Conservation (phyloP, 805 yeast genomes). For the Starmera dryadoides region DNA sequence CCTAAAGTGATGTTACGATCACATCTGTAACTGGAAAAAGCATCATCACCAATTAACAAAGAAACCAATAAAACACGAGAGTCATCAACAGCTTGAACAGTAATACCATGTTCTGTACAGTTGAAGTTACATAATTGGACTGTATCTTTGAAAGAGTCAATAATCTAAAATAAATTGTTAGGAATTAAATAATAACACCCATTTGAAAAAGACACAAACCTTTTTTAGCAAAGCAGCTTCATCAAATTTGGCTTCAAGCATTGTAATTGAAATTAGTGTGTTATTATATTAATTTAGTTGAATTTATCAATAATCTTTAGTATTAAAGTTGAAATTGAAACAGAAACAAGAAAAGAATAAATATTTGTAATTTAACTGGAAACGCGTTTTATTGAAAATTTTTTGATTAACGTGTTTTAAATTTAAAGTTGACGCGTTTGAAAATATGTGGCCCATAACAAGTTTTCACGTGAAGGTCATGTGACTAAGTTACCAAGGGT, state of each 20-base stretch:
- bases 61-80: conserved; percentile 92
- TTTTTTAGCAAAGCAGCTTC: conserved; percentile 89
- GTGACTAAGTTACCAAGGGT: too few relatives aligned
- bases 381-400: not conserved
- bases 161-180: conserved; percentile 40
- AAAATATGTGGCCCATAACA: conserved; percentile 1
- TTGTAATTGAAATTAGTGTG: conserved; percentile 23
- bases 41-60: conserved; percentile 77
- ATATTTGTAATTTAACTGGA: not conserved
- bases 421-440: not conserved
- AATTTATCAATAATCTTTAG: not conserved
- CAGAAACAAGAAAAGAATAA: not conserved
- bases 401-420: not conserved
- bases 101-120: conserved; percentile 91
- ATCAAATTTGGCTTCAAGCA: conserved; percentile 97
- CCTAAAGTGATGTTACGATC: conserved; percentile 92
- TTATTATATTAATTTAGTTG: not conserved
- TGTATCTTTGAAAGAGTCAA: conserved; percentile 91
- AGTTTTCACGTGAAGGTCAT: conserved; percentile 1
- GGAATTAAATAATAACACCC: too few relatives aligned
- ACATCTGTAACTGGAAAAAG: conserved; percentile 89
- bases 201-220: conserved; percentile 28
- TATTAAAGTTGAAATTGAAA: not conserved
- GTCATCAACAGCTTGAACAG: conserved; percentile 96
- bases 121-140: conserved; percentile 94